Percentiles rank a stretch among this genome's conserved stretches.
Evolutionary conservation across 768 basidiomycete genomes (phyloP).

Genomic region (Gloeostereum incarnatum): DNA sequence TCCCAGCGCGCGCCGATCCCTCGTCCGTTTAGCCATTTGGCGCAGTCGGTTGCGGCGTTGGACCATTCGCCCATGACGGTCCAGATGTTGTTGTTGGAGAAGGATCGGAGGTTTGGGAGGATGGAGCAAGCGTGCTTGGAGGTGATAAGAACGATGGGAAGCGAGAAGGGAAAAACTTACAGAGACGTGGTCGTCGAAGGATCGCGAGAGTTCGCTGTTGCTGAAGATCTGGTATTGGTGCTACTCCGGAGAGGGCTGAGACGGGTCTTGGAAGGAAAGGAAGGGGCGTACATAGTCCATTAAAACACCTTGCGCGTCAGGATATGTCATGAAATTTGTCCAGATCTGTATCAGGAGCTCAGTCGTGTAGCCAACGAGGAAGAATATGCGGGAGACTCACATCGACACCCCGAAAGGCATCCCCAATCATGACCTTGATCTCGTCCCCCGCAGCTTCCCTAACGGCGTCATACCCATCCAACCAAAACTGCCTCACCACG

Average conservation of each 20-base stretch:
- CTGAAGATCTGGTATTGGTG: slow-evolving; percentile 75
- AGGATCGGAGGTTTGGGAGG: slow-evolving; percentile 32
- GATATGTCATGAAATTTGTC: slow-evolving; percentile 46
- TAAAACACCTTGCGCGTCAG: slow-evolving; percentile 43
- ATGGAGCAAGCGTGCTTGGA: slow-evolving; percentile 47
- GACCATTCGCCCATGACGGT: slow-evolving; percentile 80
- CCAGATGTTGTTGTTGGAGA: slow-evolving; percentile 50
- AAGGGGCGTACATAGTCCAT: slow-evolving; percentile 52
- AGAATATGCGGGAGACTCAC: slow-evolving; percentile 18
- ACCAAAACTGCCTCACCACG: slow-evolving; percentile 45
- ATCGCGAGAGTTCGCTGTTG: slow-evolving; percentile 39
- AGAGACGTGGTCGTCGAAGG: slow-evolving; percentile 46
- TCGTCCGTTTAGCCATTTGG: slow-evolving; percentile 72
- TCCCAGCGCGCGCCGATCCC: slow-evolving; percentile 68
- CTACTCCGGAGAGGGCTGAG: slow-evolving; percentile 20
- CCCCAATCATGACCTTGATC: slow-evolving; percentile 63
- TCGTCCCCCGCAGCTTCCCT: slow-evolving; percentile 34
- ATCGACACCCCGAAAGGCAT: slow-evolving; percentile 56
- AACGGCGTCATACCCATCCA: slow-evolving; percentile 50
- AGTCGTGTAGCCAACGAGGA: slow-evolving; percentile 1
- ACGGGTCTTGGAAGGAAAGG: slow-evolving; percentile 1
- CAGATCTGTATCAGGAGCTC: slow-evolving; percentile 32
- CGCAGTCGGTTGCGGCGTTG: slow-evolving; percentile 64
- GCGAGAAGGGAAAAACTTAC: slow-evolving; percentile 20
- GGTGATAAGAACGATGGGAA: background rate